A percentile compares a stretch with the other conserved stretches of the same genome.
phyloP scores from a whole-genome alignment of 192 early-diverging fungal genomes.

The Borealophlyctis nickersoniae region DNA sequence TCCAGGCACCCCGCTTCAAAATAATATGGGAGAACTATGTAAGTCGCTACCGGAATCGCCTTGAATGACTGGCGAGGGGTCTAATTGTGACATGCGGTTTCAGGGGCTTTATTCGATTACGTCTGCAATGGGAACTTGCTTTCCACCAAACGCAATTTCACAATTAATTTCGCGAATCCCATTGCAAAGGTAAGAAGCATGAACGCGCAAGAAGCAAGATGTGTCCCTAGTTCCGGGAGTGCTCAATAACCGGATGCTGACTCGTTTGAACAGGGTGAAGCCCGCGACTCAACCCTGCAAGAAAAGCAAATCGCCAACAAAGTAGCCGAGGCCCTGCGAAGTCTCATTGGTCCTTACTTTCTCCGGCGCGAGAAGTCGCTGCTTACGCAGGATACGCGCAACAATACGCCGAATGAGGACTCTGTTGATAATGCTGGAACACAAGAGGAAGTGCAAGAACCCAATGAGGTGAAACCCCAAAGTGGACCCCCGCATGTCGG shows the following conservation, averaged over 20 bases:
- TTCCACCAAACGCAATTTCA: slow-evolving; percentile 18
- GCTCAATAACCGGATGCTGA: neutral
- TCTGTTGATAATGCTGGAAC: neutral
- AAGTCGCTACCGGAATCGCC: neutral
- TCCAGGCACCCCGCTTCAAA: slow-evolving; percentile 22
- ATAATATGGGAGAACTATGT: slow-evolving; percentile 27
- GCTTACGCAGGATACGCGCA: neutral
- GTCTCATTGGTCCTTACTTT: slow-evolving; percentile 16
- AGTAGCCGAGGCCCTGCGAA: slow-evolving; percentile 16
- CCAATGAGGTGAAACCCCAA: neutral
- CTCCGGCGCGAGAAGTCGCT: slow-evolving; percentile 13
- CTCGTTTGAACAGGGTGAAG: slow-evolving; percentile 9
- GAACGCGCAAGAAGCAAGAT: no score
- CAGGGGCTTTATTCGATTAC: slow-evolving; percentile 23
- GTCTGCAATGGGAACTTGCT: slow-evolving; percentile 21
- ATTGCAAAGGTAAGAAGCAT: slow-evolving; percentile 12
- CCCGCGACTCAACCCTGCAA: slow-evolving; percentile 20
- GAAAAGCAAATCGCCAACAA: slow-evolving; percentile 23
- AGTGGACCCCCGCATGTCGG: neutral
- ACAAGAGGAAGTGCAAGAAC: no score
- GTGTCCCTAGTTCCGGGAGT: neutral
- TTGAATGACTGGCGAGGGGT: neutral
- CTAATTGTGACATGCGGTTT: neutral
- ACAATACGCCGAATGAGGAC: neutral
- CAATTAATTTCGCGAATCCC: slow-evolving; percentile 18